Evolutionary conservation across 1,284 basidiomycete species (phyloP), one percentile per base, ranked within the genome.

Genomic region (Moesziomyces aphidis): DNA sequence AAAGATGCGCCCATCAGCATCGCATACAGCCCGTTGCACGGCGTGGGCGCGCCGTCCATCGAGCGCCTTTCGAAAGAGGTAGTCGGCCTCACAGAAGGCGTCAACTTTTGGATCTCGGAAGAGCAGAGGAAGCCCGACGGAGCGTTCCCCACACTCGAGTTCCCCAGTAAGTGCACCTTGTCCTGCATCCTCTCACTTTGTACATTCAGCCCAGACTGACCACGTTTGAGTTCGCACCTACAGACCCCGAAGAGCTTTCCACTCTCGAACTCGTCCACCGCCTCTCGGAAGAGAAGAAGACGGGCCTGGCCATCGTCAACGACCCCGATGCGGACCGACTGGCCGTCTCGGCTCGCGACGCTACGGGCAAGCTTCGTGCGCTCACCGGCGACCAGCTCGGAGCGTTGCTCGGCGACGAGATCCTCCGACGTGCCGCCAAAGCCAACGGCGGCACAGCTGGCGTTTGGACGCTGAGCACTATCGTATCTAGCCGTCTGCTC

Each of bases 271-370:
- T 78, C 3, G 78, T 80, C 5, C 78, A 79, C 63, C 59, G 72
- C 50, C 71, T 81, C 7, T 79, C 78, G 8, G 74, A 81, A 34
- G 42, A 69, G 39, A 63, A 77, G 55, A 54, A 65, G 48, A 75
- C 73, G 5, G 70, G 72, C 2, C 57, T 81, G 7, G 79, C 78
- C 48, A 78, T 80, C 28, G 79, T 78, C 11, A 80, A 81, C 50
- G 79, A 81, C 46, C 79, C 78, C 4, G 79, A 81, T 42, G 79
- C 79, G 7, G 79, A 81, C 49, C 70, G 79, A 7, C 67, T 81
- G 8, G 67, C 73, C 17, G 76, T 73, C 3, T 80, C 73, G 24
- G 79, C 78, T 0, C 65, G 79, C 34, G 73, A 77, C 58, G 44
- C n/a, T 8, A 26, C 42, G 1, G 76, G 76, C n/a, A 55, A 63